Evolutionary conservation across 2,329 filamentous ascomycete species (phyloP), one percentile per base, ranked within the genome.

Genomic region (Escovopsis sp.): DNA sequence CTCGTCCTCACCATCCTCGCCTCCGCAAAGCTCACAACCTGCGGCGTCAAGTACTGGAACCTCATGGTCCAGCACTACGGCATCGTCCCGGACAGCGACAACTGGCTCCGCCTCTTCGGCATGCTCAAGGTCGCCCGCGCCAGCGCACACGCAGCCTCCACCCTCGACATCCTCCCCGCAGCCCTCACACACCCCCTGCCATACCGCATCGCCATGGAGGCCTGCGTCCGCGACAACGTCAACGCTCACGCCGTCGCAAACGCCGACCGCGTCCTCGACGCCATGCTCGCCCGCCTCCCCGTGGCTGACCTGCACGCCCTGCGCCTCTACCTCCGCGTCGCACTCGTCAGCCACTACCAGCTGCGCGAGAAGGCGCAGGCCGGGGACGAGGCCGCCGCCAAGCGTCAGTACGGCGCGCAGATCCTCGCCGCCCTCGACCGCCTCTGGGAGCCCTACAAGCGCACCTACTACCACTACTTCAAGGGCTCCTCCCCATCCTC

Each of bases 31-130:
- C 69, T 74, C 40, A 74, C 75, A 7, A 69, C 71, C 12, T 61
- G 73, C n/a, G 82, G 77, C n/a, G 61, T 72, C 40, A 70, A 70
- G 29, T 96, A 95, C 60, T 96, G 88, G 88, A 66, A 80, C 14
- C 55, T 80, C 6, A 64, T 95, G 43, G 83, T 80, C 7, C 57
- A 66, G 2, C 60, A 68, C 11, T 70, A 76, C 56, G 61, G 62
- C n/a, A 62, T 95, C 45, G 55, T 65, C 2, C 87, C 89, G 1
- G 88, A 95, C 56, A 52, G 65, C 8, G 70, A 79, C 47, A 87
- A 85, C 55, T 82, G 79, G 62, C 67, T 77, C 48, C 66, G 69
- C 48, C 79, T 85, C 52, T 67, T 95, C 13, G 72, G 75, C 41
- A 59, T 84, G 35, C 70, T 91, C 31, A 74, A 77, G 40, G 58